These are phyloP conservation scores for Ophiorrhiza pumila DNA, from an alignment of 257 asterid species.

Conservation along the genomic window DNA sequence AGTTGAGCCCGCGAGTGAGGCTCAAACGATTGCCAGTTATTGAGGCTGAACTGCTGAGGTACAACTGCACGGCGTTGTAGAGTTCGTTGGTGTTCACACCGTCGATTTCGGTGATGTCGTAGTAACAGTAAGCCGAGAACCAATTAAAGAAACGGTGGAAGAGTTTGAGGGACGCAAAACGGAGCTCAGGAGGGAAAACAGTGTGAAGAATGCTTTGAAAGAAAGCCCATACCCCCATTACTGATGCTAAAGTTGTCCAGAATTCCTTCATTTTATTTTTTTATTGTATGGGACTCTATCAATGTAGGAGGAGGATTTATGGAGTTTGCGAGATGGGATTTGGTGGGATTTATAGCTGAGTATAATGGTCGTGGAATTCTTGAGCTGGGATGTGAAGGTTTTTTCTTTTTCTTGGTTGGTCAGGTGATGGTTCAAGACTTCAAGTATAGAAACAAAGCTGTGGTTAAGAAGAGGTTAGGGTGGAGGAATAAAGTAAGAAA, in stretches of 20 bases:
- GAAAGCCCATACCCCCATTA: slow-evolving; percentile 52
- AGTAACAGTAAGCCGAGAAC: slow-evolving; percentile 42
- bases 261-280: slow-evolving; percentile 30
- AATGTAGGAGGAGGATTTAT: neutral
- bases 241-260: slow-evolving; percentile 45
- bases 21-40: slow-evolving; percentile 36
- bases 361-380: neutral
- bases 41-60: slow-evolving; percentile 40
- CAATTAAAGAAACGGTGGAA: slow-evolving; percentile 31
- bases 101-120: slow-evolving; percentile 45
- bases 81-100: slow-evolving; percentile 54
- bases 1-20: slow-evolving; percentile 39
- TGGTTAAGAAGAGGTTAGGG: neutral
- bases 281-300: no score
- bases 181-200: slow-evolving; percentile 43
- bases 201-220: slow-evolving; percentile 36
- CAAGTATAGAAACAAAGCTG: neutral
- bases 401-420: neutral
- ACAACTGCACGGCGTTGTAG: slow-evolving; percentile 47
- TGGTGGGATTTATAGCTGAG: slow-evolving; percentile 18
- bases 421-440: slow-evolving; percentile 3
- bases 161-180: slow-evolving; percentile 33
- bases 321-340: neutral
- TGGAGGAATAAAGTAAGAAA: neutral
- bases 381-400: neutral